Evolutionary conservation across 306 rosid species (phyloP).

Genomic region (Astragalus glycyphyllos): DNA sequence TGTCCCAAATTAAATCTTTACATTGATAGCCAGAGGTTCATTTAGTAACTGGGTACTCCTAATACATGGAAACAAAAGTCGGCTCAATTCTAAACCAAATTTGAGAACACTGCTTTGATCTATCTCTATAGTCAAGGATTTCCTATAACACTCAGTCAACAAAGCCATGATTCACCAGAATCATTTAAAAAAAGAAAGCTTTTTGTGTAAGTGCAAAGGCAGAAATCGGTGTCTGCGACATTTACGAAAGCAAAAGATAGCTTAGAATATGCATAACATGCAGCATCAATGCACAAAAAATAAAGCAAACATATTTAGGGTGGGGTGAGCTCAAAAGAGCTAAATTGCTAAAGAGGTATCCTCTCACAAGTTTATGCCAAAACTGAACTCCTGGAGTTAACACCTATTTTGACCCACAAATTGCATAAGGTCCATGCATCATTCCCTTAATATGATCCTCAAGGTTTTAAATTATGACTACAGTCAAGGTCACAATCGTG

Average conservation of each 20-base stretch:
- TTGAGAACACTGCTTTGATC: background rate
- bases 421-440: no score
- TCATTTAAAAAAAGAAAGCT: background rate
- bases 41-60: background rate
- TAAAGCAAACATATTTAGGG: background rate
- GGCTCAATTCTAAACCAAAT: background rate
- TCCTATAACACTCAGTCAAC: background rate
- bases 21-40: background rate
- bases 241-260: background rate
- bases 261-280: background rate
- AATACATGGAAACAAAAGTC: background rate
- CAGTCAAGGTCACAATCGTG: no score
- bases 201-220: background rate
- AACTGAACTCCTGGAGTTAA: background rate
- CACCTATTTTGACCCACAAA: no score
- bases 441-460: no score
- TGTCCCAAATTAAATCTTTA: background rate
- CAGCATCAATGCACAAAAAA: background rate
- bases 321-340: background rate
- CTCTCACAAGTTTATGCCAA: background rate
- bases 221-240: background rate
- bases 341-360: background rate
- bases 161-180: background rate
- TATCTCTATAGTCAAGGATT: background rate
- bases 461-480: no score